Base-by-base conservation (phyloP, 371 early-diverging fungal species). In the Mucor irregularis region DNA sequence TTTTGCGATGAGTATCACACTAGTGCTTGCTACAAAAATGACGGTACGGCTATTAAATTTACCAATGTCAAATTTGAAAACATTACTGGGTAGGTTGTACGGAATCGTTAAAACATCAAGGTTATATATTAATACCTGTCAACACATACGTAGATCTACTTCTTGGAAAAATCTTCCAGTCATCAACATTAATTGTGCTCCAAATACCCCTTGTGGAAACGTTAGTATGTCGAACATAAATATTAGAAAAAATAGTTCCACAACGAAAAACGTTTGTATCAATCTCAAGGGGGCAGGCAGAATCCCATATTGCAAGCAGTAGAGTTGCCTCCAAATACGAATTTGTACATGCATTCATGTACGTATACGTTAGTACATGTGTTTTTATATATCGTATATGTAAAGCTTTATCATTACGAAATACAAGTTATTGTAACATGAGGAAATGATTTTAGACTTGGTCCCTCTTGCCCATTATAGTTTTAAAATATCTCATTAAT, bases 171-270 rank as follows among this genome's bases (percentile, higher is more conserved):
- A 58, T n/a, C 46, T 49, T 2, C 72, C 72, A 6, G 47, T 65
- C 24, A 19, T 71, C 34, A 68, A 21, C 39, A 40, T 71, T 28
- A 64, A 66, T 42, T 70, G 71, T 19, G 63, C 71, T 14, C 40
- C 47, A 17, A 49, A 48, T 13, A 61, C 68, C 2, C 72, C 65
- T 38, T 71, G 72, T 37, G 52, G 56, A 19, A 45, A 44, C 28
- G 56, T 71, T 37, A 52, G 49, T 11, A 35, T 71, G 14, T 57
- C 52, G 6, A 49, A 64, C n/a, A 48, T 71, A 21, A 47, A 64
- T 17, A 29, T 70, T 14, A 26, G 33, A 16, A 53, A 56, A 28
- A 52, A 57, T 8, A 40, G 45, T 50, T 59, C 55, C 25, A 62
- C 72, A 22, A 22, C 31, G 6, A 51, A 22, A 1, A 62, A 62